phyloP scores from a whole-genome alignment of 139 green algal genomes.

The Chlamydomonas schloesseri region DNA sequence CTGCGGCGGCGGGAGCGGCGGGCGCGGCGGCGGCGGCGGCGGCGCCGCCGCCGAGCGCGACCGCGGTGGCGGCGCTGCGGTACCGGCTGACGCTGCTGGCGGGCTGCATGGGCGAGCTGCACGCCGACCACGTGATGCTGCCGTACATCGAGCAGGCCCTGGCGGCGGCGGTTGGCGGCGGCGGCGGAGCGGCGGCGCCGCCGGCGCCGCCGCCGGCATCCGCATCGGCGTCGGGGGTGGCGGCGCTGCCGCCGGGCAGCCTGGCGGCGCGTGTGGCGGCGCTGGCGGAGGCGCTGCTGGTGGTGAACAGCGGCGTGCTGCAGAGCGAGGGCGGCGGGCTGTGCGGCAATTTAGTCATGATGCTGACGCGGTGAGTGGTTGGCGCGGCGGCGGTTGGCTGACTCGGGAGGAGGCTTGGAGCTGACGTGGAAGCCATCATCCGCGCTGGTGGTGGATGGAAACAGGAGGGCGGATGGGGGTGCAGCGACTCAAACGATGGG shows the following conservation, averaged over 20 bases:
- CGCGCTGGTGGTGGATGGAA: too few species aligned
- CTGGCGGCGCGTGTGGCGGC: background rate
- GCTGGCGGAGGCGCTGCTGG: background rate
- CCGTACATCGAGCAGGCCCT: background rate
- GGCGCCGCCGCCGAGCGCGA: background rate
- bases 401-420: too few species aligned
- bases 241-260: background rate
- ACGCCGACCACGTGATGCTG: background rate
- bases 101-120: background rate
- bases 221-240: background rate
- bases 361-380: background rate
- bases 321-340: background rate
- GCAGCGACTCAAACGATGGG: too few species aligned
- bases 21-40: background rate
- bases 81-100: constrained; percentile 19
- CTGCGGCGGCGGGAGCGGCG: background rate
- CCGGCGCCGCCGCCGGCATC: background rate
- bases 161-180: background rate
- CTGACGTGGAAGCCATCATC: too few species aligned
- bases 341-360: background rate
- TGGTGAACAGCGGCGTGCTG: constrained; percentile 17
- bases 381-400: too few species aligned
- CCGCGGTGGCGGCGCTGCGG: background rate
- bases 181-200: background rate
- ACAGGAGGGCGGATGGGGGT: too few species aligned